phyloP scores from a whole-genome alignment of 352 stramenopile genomes.

The Pythium biforme region DNA sequence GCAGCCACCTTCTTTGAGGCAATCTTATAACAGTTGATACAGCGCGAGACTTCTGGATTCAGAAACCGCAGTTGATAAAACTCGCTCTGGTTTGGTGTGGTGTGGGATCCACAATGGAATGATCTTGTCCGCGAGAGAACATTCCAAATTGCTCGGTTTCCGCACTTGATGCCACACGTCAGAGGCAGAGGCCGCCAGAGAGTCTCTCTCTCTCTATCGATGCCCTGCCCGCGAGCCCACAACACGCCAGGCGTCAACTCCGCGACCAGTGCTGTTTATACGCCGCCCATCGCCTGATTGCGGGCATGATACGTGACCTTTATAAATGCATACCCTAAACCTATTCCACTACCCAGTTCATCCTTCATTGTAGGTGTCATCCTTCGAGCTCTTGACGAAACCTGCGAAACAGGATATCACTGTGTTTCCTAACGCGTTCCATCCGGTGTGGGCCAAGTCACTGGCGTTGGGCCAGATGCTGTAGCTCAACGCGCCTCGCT shows the following conservation, averaged over 20 bases:
- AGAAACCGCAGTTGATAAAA: neutral
- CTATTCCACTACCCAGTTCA: neutral
- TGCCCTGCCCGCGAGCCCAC: neutral
- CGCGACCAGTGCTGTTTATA: neutral
- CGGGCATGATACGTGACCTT: neutral
- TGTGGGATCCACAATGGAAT: neutral
- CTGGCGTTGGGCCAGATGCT: constrained; percentile 7
- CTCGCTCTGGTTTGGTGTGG: neutral
- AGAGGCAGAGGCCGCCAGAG: constrained; percentile 1
- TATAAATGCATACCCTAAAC: neutral
- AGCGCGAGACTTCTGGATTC: neutral
- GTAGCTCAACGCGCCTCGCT: neutral
- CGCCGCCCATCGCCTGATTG: neutral
- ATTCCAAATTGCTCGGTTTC: neutral
- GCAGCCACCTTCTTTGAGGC: too few species aligned
- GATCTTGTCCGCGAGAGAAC: neutral
- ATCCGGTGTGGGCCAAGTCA: constrained; percentile 5
- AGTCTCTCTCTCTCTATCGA: neutral
- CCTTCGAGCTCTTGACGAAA: neutral
- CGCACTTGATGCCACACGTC: neutral
- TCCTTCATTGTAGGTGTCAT: neutral
- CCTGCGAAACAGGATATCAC: constrained; percentile 1
- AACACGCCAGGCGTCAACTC: neutral
- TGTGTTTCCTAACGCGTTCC: constrained; percentile 4
- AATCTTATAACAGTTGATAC: too few species aligned